phyloP scores from a whole-genome alignment of 768 basidiomycete species.

The Pilatotrama ljubarskyi region DNA sequence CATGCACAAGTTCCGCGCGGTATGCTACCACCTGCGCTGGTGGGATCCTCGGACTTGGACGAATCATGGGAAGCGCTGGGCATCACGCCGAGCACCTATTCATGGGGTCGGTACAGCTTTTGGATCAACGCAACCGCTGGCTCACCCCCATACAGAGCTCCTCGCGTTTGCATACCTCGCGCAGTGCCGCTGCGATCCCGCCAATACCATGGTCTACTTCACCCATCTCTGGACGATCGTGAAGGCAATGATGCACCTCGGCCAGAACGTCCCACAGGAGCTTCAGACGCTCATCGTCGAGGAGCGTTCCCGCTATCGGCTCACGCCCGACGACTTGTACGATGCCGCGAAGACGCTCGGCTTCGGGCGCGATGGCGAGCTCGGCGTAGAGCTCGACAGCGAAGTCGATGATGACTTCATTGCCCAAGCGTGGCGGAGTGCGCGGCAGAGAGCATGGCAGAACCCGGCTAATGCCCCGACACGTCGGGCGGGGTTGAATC shows the following conservation, averaged over 20 bases:
- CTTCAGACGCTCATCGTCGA: slow-evolving; percentile 59
- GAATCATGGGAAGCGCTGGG: slow-evolving; percentile 54
- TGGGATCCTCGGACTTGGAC: slow-evolving; percentile 41
- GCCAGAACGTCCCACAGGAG: slow-evolving; percentile 44
- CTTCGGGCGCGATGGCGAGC: slow-evolving; percentile 59
- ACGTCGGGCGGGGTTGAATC: slow-evolving; percentile 56
- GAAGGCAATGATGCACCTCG: slow-evolving; percentile 47
- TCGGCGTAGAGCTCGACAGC: slow-evolving; percentile 68
- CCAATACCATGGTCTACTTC: slow-evolving; percentile 62
- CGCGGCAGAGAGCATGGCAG: slow-evolving; percentile 59
- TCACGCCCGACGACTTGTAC: slow-evolving; percentile 55
- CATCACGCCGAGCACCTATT: slow-evolving; percentile 64
- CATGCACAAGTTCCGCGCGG: slow-evolving; percentile 53
- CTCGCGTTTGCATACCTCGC: slow-evolving; percentile 78
- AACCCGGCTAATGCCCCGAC: slow-evolving; percentile 44
- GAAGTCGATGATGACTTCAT: slow-evolving; percentile 72
- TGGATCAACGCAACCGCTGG: not conserved
- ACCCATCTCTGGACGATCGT: slow-evolving; percentile 55
- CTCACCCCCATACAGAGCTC: slow-evolving; percentile 49
- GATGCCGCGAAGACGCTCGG: slow-evolving; percentile 56
- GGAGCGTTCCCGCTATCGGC: slow-evolving; percentile 66
- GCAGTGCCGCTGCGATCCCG: slow-evolving; percentile 80
- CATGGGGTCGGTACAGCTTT: slow-evolving; percentile 48
- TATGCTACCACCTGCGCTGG: slow-evolving; percentile 43
- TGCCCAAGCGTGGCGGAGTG: slow-evolving; percentile 64